Evolutionary conservation across 305 asterid species (phyloP), one percentile per base, ranked within the genome.

Genomic region (Fraxinus floribunda): DNA sequence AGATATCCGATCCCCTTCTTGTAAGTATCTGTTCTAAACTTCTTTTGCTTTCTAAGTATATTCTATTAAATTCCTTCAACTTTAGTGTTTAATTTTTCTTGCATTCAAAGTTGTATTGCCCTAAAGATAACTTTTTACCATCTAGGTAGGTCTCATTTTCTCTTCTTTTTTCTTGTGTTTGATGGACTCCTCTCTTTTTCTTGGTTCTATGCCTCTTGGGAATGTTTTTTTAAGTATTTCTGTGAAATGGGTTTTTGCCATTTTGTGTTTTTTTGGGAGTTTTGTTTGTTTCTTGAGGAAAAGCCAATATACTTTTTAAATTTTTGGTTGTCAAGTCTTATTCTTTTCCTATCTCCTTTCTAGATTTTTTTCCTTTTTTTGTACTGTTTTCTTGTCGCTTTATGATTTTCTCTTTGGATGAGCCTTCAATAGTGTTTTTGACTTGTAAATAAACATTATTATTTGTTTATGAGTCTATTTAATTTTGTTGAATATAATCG

Each of bases 1-100:
- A 91, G 93, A 88, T 89, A 93, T 95, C 93, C 92, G 91, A 91
- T 91, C 90, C 98, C 94, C 94, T 91, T 92, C 89, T 89, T 90
- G 98, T 91, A 93, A 93, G 97, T 88, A 88, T 92, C 92, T 86
- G 29, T 77, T 83, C 83, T 66, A 68, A n/a, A 39, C 84, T 86
- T 84, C 49, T 71, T 85, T 76, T 72, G 30, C 71, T 86, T 86
- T 82, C 84, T 75, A 71, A 79, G 88, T 73, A 84, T 88, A 84
- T 90, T 84, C 88, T 72, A 84, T 87, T 83, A 81, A 80, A 84
- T 89, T 84, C 75, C 77, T 83, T 24, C 77, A 72, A 83, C 82
- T 88, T 86, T 86, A 6, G 22, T 75, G 8, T 52, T 72, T 44
- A 29, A 34, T 79, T 78, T 80, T 81, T 80, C 75, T 66, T 80